Conservation (phyloP, 495 filamentous ascomycete species). For the Aspergillus heteromorphus region DNA sequence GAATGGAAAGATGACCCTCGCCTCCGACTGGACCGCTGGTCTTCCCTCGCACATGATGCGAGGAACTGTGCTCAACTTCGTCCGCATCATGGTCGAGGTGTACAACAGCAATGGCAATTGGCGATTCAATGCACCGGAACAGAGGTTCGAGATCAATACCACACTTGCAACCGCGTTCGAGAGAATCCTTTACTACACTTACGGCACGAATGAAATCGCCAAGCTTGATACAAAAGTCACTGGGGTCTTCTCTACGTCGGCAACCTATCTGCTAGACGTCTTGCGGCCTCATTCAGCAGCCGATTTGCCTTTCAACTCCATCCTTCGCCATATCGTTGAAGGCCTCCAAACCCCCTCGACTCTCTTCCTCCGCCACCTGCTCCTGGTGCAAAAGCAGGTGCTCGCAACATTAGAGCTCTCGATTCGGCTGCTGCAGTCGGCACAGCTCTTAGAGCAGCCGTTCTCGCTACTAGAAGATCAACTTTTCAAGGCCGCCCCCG, state of each 20-base stretch:
- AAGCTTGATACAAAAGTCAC: slow-evolving; percentile 55
- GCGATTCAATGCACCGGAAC: slow-evolving; percentile 65
- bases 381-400: slow-evolving; percentile 57
- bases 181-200: slow-evolving; percentile 63
- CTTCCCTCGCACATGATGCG: slow-evolving; percentile 73
- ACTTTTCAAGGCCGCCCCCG: slow-evolving; percentile 69
- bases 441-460: slow-evolving; percentile 55
- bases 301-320: slow-evolving; percentile 69
- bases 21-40: slow-evolving; percentile 57
- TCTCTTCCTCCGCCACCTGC: slow-evolving; percentile 53
- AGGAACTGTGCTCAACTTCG: slow-evolving; percentile 64
- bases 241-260: slow-evolving; percentile 59
- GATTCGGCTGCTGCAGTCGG: slow-evolving; percentile 61
- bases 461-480: slow-evolving; percentile 66
- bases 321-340: slow-evolving; percentile 64
- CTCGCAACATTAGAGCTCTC: slow-evolving; percentile 59
- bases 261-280: slow-evolving; percentile 67
- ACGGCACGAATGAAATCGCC: slow-evolving; percentile 59
- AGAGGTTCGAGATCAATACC: slow-evolving; percentile 56
- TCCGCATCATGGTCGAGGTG: slow-evolving; percentile 67
- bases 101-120: slow-evolving; percentile 77
- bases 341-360: slow-evolving; percentile 60
- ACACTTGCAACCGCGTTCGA: slow-evolving; percentile 63
- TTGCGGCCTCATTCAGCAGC: slow-evolving; percentile 65
- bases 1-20: slow-evolving; percentile 45